phyloP scores from a whole-genome alignment of 208 protist species.

The Borovskyia barvae region DNA sequence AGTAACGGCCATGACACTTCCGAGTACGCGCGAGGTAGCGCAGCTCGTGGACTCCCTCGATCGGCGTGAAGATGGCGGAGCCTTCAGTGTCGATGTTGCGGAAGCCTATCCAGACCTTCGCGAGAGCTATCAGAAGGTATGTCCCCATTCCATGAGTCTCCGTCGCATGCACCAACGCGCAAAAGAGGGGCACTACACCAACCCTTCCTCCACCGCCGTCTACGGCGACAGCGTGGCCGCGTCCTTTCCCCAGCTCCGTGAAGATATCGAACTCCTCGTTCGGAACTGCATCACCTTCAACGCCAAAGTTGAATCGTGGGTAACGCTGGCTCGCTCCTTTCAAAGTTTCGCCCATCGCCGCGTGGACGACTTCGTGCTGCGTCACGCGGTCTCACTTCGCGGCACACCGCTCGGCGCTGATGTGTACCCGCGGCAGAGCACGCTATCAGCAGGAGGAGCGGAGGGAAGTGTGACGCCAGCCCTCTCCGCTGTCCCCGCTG shows the following conservation, averaged over 20 bases:
- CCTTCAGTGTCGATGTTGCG: conserved; percentile 79
- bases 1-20: neutral
- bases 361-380: conserved; percentile 81
- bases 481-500: neutral
- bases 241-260: conserved; percentile 52
- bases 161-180: conserved; percentile 59
- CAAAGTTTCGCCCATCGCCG: conserved; percentile 66
- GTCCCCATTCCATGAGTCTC: conserved; percentile 81
- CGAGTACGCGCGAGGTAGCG: conserved; percentile 35
- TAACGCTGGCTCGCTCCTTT: conserved; percentile 65
- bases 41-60: conserved; percentile 59
- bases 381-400: conserved; percentile 44
- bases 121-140: conserved; percentile 60
- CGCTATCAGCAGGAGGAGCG: neutral
- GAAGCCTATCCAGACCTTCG: conserved; percentile 71
- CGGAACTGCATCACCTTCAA: conserved; percentile 87
- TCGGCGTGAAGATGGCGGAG: conserved; percentile 66
- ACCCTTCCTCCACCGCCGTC: conserved; percentile 6
- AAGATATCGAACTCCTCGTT: conserved; percentile 83
- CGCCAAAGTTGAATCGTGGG: conserved; percentile 55
- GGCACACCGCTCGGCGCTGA: conserved; percentile 59
- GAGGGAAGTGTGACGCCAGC: neutral
- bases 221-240: conserved; percentile 60
- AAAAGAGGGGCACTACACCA: conserved; percentile 56
- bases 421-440: neutral